These are phyloP conservation scores for Xylariaceae sp. DNA, from an alignment of 2,329 filamentous ascomycete genomes.

Conservation along the genomic window DNA sequence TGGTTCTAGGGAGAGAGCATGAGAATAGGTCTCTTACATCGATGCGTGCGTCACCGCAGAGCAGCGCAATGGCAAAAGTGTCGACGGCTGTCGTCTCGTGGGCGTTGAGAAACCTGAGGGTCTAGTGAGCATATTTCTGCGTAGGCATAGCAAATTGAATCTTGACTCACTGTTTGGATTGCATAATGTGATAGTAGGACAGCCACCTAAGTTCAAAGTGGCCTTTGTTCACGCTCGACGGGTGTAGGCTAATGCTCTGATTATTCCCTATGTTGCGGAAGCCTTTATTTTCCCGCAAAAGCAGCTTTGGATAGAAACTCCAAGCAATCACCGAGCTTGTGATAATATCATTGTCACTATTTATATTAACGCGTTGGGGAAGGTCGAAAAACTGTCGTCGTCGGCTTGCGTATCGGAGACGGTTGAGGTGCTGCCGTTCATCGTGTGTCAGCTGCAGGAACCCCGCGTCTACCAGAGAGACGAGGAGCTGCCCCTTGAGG, in stretches of 20 bases:
- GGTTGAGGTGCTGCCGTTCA: conserved; percentile 72
- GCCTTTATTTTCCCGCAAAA: conserved; percentile 80
- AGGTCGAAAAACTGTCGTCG: conserved; percentile 82
- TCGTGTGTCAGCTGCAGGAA: conserved; percentile 77
- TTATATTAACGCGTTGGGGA: conserved; percentile 73
- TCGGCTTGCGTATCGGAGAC: conserved; percentile 69
- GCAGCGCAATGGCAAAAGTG: conserved; percentile 79
- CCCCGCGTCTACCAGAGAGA: conserved; percentile 83
- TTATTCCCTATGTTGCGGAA: conserved; percentile 94
- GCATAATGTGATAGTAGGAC: conserved; percentile 97
- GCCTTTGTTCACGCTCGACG: conserved; percentile 85
- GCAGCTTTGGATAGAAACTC: conserved; percentile 94
- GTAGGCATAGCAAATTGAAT: neutral
- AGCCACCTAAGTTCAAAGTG: conserved; percentile 75
- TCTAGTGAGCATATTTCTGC: conserved; percentile 30
- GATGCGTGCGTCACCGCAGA: conserved; percentile 88
- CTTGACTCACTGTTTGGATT: conserved; percentile 73
- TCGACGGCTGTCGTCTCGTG: conserved; percentile 85
- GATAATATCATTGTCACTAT: conserved; percentile 81
- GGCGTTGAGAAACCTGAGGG: conserved; percentile 77
- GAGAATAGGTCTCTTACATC: conserved; percentile 60
- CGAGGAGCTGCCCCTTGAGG: conserved; percentile 87
- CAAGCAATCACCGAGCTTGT: conserved; percentile 85
- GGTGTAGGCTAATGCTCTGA: conserved; percentile 85
- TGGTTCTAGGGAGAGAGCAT: neutral